Evolutionary conservation across 2,329 filamentous ascomycete species (phyloP).

Genomic region (Pseudogymnoascus sp.): DNA sequence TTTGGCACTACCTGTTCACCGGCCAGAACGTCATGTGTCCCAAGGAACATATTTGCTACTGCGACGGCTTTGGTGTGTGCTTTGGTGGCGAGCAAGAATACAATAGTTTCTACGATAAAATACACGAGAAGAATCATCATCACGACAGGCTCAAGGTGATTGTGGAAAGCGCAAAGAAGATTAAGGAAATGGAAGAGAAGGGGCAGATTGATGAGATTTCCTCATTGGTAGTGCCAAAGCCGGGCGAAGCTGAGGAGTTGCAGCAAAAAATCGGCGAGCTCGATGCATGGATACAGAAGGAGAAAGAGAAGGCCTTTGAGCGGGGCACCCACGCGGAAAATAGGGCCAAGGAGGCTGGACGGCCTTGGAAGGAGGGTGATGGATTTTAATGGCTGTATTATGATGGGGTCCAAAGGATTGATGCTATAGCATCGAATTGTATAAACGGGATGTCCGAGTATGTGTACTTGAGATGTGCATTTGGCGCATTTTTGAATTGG

Average conservation of each 20-base stretch:
- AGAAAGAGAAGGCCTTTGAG: conserved; percentile 9
- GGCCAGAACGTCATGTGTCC: conserved; percentile 22
- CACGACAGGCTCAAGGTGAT: conserved; percentile 8
- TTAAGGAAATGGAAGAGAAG: conserved; percentile 12
- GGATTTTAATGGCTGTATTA: conserved; percentile 8
- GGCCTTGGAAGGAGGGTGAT: conserved; percentile 9
- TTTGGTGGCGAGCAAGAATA: conserved; percentile 24
- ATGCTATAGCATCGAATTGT: conserved; percentile 21
- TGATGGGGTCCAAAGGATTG: neutral
- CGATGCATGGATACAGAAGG: neutral
- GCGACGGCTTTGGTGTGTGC: conserved; percentile 28
- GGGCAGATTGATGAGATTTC: conserved; percentile 8
- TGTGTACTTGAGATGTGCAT: neutral
- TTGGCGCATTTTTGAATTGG: conserved; percentile 6
- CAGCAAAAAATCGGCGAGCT: conserved; percentile 9
- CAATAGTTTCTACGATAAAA: conserved; percentile 17
- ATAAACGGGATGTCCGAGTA: conserved; percentile 8
- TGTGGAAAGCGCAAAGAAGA: conserved; percentile 13
- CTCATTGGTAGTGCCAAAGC: neutral
- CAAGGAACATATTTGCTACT: conserved; percentile 24
- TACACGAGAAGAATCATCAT: conserved; percentile 10
- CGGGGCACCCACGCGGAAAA: neutral
- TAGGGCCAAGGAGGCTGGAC: conserved; percentile 10
- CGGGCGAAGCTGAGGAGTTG: conserved; percentile 6
- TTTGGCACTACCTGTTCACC: conserved; percentile 44